phyloP scores from a whole-genome alignment of 495 filamentous ascomycete species.

The Xylaria venustula region DNA sequence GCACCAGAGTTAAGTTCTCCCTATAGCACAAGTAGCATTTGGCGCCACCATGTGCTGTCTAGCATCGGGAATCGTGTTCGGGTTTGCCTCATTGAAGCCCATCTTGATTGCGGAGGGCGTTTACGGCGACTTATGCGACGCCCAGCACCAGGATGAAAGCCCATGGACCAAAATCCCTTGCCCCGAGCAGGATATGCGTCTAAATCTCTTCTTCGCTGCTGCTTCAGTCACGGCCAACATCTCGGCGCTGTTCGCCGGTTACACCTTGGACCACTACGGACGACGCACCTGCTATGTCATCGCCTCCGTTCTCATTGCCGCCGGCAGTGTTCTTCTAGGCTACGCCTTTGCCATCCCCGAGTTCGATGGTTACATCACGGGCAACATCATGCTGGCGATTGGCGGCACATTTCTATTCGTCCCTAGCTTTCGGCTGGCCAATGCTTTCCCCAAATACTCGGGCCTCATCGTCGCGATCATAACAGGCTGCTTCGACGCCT shows the following conservation, averaged over 20 bases:
- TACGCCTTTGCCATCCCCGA: constrained; percentile 51
- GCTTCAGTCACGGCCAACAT: constrained; percentile 69
- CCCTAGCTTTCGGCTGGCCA: constrained; percentile 67
- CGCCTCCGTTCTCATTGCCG: constrained; percentile 53
- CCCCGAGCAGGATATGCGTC: constrained; percentile 63
- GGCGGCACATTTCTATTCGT: constrained; percentile 71
- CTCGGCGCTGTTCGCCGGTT: constrained; percentile 65
- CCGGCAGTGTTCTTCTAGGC: constrained; percentile 58
- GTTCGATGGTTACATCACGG: constrained; percentile 63
- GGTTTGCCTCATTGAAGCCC: constrained; percentile 72
- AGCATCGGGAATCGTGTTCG: constrained; percentile 69
- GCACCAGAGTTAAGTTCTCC: background rate
- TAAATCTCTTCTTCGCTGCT: constrained; percentile 70
- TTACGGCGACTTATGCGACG: constrained; percentile 58
- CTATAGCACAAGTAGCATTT: constrained; percentile 56
- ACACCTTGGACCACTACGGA: constrained; percentile 64
- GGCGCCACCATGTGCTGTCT: constrained; percentile 63
- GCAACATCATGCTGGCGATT: constrained; percentile 63
- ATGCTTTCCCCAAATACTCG: constrained; percentile 65
- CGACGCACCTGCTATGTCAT: constrained; percentile 59
- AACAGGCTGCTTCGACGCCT: constrained; percentile 71
- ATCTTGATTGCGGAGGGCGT: constrained; percentile 65
- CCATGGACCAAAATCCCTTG: constrained; percentile 42
- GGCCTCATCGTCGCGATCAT: constrained; percentile 66
- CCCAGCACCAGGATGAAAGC: constrained; percentile 40